Evolutionary conservation across 169 alveolate genomes (phyloP).

Genomic region (Plasmodium relictum): DNA sequence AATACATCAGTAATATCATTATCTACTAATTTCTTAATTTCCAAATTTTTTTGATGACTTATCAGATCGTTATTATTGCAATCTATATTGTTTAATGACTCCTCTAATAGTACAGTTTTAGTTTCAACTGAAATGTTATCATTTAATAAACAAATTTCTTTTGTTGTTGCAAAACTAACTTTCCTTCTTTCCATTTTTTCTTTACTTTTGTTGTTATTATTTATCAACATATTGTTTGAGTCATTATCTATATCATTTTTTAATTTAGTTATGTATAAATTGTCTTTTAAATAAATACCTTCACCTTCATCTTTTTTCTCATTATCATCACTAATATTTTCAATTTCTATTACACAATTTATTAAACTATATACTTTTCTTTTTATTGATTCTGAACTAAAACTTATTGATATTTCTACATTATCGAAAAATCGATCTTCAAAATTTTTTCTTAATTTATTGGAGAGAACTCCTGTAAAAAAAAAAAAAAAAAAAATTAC

Average conservation of each 20-base stretch:
- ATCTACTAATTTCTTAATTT: background rate
- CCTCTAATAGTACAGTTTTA: slow-evolving; percentile 43
- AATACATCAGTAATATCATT: no score
- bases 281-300: slow-evolving; percentile 3
- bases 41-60: background rate
- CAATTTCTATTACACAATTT: slow-evolving; percentile 1
- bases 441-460: slow-evolving; percentile 33
- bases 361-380: slow-evolving; percentile 22
- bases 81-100: slow-evolving; percentile 27
- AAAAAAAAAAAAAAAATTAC: slow-evolving; percentile 20
- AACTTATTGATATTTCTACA: slow-evolving; percentile 32
- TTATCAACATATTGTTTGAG: background rate
- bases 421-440: slow-evolving; percentile 37
- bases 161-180: slow-evolving; percentile 72
- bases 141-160: slow-evolving; percentile 52
- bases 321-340: background rate
- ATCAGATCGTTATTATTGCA: background rate
- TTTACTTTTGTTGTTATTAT: background rate
- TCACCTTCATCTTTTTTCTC: slow-evolving; percentile 6
- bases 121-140: slow-evolving; percentile 36
- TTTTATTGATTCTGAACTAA: slow-evolving; percentile 26
- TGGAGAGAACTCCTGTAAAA: slow-evolving; percentile 46
- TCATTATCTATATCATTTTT: background rate
- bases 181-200: slow-evolving; percentile 68
- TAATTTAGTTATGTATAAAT: background rate